Base-by-base conservation (phyloP, 2,329 filamentous ascomycete genomes). In the Pseudofabraea citricarpa region DNA sequence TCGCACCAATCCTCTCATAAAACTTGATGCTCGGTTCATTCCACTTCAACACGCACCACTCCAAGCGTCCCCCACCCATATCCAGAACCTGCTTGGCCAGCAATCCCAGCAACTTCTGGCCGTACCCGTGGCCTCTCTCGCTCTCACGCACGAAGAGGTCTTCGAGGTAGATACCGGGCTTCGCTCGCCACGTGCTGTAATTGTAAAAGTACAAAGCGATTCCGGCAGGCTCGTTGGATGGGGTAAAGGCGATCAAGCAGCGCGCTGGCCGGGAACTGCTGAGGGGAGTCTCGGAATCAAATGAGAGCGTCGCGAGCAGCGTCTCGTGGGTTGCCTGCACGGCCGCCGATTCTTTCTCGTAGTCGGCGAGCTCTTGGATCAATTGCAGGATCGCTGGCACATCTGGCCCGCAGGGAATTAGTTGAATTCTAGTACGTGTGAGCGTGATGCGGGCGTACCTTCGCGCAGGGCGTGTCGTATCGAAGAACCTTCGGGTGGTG, bases 151-250 rank as follows among this genome's bases (percentile, higher is more conserved):
- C 88, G 58, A 84, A 95, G n/a, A 97, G 71, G 60, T 97, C 91
- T 64, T 97, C 91, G 27, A 97, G 81, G 64, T 94, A 95, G 59
- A 98, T 86, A 3, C 91, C 91, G 0, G 90, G 81, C 36, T 78
- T 79, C n/a, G 86, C 79, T 7, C 86, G 79, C 93, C 93, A 97
- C 1, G 91, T 96, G 59, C 83, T 89, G 68, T 95, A 97, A 68
- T 91, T 97, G 73, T 91, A 90, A 65, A 95, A 97, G 69, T 90
- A 96, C 31, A 96, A 68, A 1, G 90, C 90, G 77, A 96, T 88
- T 37, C 85, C 89, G 0, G 80, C 86, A 1, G 64, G 63, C 29
- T 67, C 60, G 9, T 70, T 64, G 5, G 68, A 64, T 21, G 72
- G 68, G 1, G 63, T 62, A 53, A 73, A 72, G 43, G 91, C 67